Evolutionary conservation across 768 basidiomycete species (phyloP), one percentile per base, ranked within the genome.

Genomic region (Leccinum olivaceopallidum): DNA sequence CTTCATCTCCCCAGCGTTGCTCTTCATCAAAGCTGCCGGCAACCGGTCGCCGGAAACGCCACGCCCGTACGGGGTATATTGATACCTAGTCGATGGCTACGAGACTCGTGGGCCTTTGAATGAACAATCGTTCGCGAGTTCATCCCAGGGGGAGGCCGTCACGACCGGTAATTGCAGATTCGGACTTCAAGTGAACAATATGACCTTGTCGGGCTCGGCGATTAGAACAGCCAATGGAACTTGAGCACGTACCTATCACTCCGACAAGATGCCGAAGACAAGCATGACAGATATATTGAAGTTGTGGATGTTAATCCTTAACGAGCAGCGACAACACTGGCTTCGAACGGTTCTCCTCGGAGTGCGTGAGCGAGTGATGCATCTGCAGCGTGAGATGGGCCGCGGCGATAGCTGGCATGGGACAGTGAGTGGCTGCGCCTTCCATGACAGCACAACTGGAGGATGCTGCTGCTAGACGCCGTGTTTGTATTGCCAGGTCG

Each of bases 311-410:
- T 71, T 71, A 69, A 69, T 69, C 69, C 60, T 58, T 61, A 50
- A 42, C 30, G 47, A 55, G 44, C 26, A 39, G 30, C 26, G 32
- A 50, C 57, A 56, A 59, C 49, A 34, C 37, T 50, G 52, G 44
- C 32, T 63, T 57, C 55, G 64, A 50, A 53, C n/a, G 60, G 47
- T 63, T 58, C 67, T 70, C 70, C 70, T 72, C 70, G 70, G 71
- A 66, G 60, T 28, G 44, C 53, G 50, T 56, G 26, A 61, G 30
- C 26, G 39, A 61, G 34, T 14, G 36, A 49, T 55, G 20, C 26
- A 58, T 60, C 60, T 54, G 32, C 48, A 49, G 18, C 52, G 18
- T 20, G 34, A 68, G 67, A 69, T 69, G 64, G 54, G 53, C 69
- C 69, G 69, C 69, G 69, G 69, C 51, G 67, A 71, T 69, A 69